phyloP scores from a whole-genome alignment of 2,329 filamentous ascomycete genomes.

The Ophiocordyceps camponoti-floridani region DNA sequence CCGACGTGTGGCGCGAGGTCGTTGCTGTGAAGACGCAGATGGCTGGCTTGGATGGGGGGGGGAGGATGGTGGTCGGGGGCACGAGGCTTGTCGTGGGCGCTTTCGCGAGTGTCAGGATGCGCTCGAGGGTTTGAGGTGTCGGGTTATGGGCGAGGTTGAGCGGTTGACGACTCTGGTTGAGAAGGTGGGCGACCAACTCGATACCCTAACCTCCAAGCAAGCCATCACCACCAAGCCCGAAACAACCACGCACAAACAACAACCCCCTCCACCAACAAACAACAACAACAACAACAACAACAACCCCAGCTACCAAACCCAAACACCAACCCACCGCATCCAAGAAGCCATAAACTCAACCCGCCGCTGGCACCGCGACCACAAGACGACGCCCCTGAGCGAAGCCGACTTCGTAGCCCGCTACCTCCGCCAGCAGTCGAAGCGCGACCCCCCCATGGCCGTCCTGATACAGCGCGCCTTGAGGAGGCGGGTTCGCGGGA shows the following conservation, averaged over 20 bases:
- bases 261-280: neutral
- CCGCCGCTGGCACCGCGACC: conserved; percentile 19
- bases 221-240: neutral
- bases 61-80: neutral
- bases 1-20: conserved; percentile 13
- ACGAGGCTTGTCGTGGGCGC: neutral
- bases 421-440: conserved; percentile 18
- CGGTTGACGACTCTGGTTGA: conserved; percentile 8
- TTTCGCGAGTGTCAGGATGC: conserved; percentile 7
- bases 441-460: conserved; percentile 15
- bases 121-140: conserved; percentile 4
- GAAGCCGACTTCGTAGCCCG: conserved; percentile 13
- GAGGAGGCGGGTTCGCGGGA: conserved; percentile 8
- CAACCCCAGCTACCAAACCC: neutral
- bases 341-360: conserved; percentile 18
- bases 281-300: neutral
- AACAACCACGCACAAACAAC: neutral
- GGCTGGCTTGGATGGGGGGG: conserved; percentile 3
- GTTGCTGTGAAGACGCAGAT: conserved; percentile 12
- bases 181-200: conserved; percentile 7
- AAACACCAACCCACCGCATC: conserved; percentile 10
- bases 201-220: neutral
- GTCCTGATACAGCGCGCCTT: conserved; percentile 15
- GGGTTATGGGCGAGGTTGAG: conserved; percentile 8
- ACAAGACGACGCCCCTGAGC: conserved; percentile 13